These are phyloP conservation scores for Saturnispora mendoncae DNA, from an alignment of 805 yeast species.

Conservation along the genomic window DNA sequence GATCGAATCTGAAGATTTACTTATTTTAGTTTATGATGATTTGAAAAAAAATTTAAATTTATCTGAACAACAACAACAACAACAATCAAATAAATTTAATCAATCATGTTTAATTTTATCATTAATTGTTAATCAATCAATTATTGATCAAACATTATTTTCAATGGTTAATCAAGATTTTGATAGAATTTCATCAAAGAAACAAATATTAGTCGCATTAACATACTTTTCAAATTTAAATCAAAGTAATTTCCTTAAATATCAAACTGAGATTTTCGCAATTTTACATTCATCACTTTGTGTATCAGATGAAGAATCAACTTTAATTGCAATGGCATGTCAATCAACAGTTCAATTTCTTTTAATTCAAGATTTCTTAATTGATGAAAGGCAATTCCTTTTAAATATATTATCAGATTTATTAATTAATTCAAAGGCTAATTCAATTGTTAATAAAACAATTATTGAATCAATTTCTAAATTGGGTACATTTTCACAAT, in stretches of 20 bases:
- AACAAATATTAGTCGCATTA: slow-evolving; percentile 10
- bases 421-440: slow-evolving; percentile 31
- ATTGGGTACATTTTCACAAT: slow-evolving; percentile 29
- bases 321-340: slow-evolving; percentile 58
- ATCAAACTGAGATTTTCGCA: slow-evolving; percentile 61
- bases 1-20: slow-evolving; percentile 16
- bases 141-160: slow-evolving; percentile 38
- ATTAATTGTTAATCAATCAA: slow-evolving; percentile 39
- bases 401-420: slow-evolving; percentile 59
- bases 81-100: slow-evolving; percentile 47
- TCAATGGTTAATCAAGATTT: slow-evolving; percentile 30
- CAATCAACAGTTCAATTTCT: slow-evolving; percentile 54
- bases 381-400: slow-evolving; percentile 23
- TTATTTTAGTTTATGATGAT: slow-evolving; percentile 35
- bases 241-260: slow-evolving; percentile 32
- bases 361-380: slow-evolving; percentile 39
- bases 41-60: slow-evolving; percentile 28
- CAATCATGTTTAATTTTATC: slow-evolving; percentile 58
- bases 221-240: slow-evolving; percentile 22
- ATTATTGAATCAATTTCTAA: slow-evolving; percentile 46
- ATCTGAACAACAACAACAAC: slow-evolving; percentile 26
- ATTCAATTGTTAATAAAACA: slow-evolving; percentile 44
- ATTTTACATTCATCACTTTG: slow-evolving; percentile 62
- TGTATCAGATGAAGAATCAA: slow-evolving; percentile 58
- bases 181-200: slow-evolving; percentile 8